Conservation (phyloP, 768 basidiomycete genomes). For the Panus rudis region DNA sequence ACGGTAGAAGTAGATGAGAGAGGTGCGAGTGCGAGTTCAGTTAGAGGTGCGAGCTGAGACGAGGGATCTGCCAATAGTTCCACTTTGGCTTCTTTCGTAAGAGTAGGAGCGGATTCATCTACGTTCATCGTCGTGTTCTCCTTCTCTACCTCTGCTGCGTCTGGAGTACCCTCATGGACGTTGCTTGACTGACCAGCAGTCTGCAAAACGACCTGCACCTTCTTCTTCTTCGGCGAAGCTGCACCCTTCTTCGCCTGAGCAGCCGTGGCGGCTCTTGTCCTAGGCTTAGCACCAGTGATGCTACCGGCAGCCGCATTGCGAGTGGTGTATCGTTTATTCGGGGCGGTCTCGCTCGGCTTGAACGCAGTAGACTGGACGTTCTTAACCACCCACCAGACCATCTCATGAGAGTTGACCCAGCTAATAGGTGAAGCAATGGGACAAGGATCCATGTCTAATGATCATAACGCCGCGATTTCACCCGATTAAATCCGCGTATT, state of each 20-base stretch:
- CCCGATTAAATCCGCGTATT: too few relatives aligned
- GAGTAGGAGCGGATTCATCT: not conserved
- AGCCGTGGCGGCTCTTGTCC: not conserved
- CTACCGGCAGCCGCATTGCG: constrained; percentile 5
- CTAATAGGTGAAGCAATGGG: constrained; percentile 7
- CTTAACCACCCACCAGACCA: constrained; percentile 7
- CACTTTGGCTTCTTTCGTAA: constrained; percentile 3
- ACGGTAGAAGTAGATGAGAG: not conserved
- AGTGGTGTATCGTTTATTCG: constrained; percentile 5
- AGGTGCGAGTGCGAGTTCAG: not conserved
- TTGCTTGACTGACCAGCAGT: too few relatives aligned
- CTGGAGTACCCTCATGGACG: too few relatives aligned
- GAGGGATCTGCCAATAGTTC: constrained; percentile 6
- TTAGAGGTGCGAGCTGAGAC: not conserved
- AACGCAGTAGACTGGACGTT: constrained; percentile 1
- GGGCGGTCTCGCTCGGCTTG: constrained; percentile 4
- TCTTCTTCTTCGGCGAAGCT: not conserved
- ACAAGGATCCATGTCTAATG: constrained; percentile 5
- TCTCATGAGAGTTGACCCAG: constrained; percentile 6
- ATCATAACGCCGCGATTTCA: not conserved
- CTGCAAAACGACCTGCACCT: not conserved
- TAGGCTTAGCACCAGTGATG: not conserved
- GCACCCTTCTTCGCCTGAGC: constrained; percentile 1
- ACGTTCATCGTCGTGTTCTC: too few relatives aligned
- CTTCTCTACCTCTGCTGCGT: too few relatives aligned